Evolutionary conservation across 1,284 basidiomycete genomes (phyloP).

Genomic region (Malassezia globosa): DNA sequence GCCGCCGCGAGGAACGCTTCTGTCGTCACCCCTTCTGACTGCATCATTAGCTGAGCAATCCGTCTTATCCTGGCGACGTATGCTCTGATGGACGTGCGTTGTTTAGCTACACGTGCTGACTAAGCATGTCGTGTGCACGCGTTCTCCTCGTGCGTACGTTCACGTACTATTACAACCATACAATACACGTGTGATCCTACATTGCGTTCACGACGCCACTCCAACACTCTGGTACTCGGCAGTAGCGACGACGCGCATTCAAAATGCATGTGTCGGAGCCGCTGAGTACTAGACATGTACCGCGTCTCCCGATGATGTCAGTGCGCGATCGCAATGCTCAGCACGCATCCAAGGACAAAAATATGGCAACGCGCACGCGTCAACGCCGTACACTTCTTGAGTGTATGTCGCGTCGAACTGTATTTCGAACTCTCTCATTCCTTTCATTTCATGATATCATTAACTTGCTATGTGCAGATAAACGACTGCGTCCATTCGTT

Average conservation of each 20-base stretch:
- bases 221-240: too few relatives aligned
- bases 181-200: too few relatives aligned
- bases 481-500: slow-evolving; percentile 25
- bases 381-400: slow-evolving; percentile 30
- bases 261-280: background rate
- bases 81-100: background rate
- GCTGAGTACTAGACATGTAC: background rate
- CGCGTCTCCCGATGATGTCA: too few relatives aligned
- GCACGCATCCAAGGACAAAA: background rate
- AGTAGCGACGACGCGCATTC: too few relatives aligned
- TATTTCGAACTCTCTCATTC: slow-evolving; percentile 26
- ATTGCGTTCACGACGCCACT: too few relatives aligned
- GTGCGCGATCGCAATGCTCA: too few relatives aligned
- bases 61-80: too few relatives aligned
- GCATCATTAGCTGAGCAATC: too few relatives aligned
- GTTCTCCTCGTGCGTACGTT: background rate
- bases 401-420: slow-evolving; percentile 31
- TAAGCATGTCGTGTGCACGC: background rate
- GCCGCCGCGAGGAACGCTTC: slow-evolving; percentile 2
- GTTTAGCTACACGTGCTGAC: background rate
- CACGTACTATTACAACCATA: too few relatives aligned
- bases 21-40: background rate
- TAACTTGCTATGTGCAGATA: slow-evolving; percentile 24
- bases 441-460: slow-evolving; percentile 26
- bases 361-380: background rate